These are phyloP conservation scores for Ormosia semicastrata DNA, from an alignment of 306 rosid genomes.

Conservation along the genomic window DNA sequence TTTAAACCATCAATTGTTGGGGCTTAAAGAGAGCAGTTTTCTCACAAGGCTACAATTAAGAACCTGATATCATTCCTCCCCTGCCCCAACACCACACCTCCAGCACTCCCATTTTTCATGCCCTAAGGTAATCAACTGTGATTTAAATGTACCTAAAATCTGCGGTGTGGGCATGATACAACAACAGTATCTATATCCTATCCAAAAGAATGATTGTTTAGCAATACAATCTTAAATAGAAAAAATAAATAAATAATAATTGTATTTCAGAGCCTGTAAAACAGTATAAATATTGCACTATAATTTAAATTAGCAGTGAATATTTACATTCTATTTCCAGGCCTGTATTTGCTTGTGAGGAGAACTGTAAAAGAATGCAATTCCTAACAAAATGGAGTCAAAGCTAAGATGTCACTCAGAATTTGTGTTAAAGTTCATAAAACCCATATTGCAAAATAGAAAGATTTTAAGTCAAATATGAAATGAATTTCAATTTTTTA, in stretches of 20 bases:
- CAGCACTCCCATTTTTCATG: background rate
- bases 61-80: background rate
- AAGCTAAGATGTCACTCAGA: background rate
- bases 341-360: background rate
- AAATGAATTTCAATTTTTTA: too few relatives aligned
- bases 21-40: background rate
- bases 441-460: too few relatives aligned
- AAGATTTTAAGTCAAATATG: too few relatives aligned
- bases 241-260: too few relatives aligned
- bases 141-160: too few relatives aligned
- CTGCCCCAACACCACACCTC: background rate
- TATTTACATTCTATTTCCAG: background rate
- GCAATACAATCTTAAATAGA: background rate
- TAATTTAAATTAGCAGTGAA: background rate
- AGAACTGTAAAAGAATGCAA: background rate
- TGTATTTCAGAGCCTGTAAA: background rate
- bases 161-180: too few relatives aligned
- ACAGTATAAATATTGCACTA: too few relatives aligned
- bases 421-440: background rate
- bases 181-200: background rate
- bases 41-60: background rate
- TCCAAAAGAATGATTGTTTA: background rate
- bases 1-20: background rate
- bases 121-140: too few relatives aligned
- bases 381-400: background rate